Conservation (phyloP, 1,284 basidiomycete genomes). For the Ustilago trichophora region DNA sequence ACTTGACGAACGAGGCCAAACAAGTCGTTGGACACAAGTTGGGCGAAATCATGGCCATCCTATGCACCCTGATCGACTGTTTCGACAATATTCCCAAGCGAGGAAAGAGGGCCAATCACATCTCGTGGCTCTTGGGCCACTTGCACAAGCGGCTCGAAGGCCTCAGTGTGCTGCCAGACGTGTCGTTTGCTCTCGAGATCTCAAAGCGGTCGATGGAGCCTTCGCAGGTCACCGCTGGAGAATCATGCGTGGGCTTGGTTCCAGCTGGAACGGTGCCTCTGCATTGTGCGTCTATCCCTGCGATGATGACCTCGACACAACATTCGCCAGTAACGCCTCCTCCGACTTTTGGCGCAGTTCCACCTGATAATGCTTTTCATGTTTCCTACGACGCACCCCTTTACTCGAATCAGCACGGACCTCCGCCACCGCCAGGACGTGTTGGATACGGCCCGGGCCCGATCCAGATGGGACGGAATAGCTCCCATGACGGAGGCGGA, state of each 20-base stretch:
- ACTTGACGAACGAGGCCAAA: not conserved
- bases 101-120: not conserved
- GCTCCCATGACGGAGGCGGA: not conserved
- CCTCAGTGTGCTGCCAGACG: conserved; percentile 12
- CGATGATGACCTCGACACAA: no score
- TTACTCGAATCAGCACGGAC: no score
- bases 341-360: no score
- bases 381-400: no score
- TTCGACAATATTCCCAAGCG: conserved; percentile 14
- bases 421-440: not conserved
- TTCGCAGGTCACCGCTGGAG: no score
- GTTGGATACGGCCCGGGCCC: not conserved
- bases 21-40: conserved; percentile 1
- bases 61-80: conserved; percentile 12
- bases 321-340: no score
- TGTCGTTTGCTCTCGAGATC: conserved; percentile 19
- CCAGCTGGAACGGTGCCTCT: no score
- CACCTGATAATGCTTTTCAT: no score
- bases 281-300: no score
- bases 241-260: no score
- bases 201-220: no score
- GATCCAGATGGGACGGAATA: not conserved
- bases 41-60: conserved; percentile 15
- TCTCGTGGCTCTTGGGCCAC: not conserved
- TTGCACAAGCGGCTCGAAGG: conserved; percentile 3